Percentiles rank a stretch among this genome's conserved stretches.
phyloP scores from a whole-genome alignment of 2,329 filamentous ascomycete genomes.

The Claviceps capensis region DNA sequence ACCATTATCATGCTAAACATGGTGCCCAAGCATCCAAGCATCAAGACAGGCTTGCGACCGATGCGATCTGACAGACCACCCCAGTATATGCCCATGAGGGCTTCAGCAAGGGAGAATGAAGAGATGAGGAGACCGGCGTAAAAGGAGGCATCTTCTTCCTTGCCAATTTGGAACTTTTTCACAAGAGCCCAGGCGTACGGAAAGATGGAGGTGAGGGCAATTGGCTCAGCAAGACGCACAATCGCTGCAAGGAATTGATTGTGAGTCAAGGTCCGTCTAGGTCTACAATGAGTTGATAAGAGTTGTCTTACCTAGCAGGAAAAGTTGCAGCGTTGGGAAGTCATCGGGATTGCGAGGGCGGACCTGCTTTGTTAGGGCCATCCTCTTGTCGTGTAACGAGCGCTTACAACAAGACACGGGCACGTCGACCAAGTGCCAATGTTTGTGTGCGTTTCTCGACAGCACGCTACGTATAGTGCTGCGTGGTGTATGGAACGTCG shows the following conservation, averaged over 20 bases:
- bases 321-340: conserved; percentile 73
- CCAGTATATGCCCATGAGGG: conserved; percentile 78
- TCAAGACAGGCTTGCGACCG: conserved; percentile 72
- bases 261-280: conserved; percentile 7
- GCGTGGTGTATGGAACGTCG: not conserved
- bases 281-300: not conserved
- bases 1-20: conserved; percentile 73
- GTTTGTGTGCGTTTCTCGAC: conserved; percentile 8
- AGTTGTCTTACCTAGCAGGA: conserved; percentile 56
- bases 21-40: conserved; percentile 70
- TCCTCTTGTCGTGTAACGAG: conserved; percentile 27
- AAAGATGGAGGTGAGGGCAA: conserved; percentile 85
- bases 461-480: not conserved
- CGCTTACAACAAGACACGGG: conserved; percentile 31
- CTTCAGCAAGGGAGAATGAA: conserved; percentile 71
- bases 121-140: conserved; percentile 83
- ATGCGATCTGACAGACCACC: conserved; percentile 68
- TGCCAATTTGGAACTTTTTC: conserved; percentile 59
- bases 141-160: conserved; percentile 64
- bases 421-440: conserved; percentile 14
- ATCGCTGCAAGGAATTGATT: conserved; percentile 44
- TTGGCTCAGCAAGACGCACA: conserved; percentile 83
- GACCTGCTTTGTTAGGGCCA: conserved; percentile 38
- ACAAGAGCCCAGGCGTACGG: conserved; percentile 82
- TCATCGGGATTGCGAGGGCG: conserved; percentile 49